Evolutionary conservation across 768 basidiomycete genomes (phyloP).

Genomic region (Clitopilus hobsonii): DNA sequence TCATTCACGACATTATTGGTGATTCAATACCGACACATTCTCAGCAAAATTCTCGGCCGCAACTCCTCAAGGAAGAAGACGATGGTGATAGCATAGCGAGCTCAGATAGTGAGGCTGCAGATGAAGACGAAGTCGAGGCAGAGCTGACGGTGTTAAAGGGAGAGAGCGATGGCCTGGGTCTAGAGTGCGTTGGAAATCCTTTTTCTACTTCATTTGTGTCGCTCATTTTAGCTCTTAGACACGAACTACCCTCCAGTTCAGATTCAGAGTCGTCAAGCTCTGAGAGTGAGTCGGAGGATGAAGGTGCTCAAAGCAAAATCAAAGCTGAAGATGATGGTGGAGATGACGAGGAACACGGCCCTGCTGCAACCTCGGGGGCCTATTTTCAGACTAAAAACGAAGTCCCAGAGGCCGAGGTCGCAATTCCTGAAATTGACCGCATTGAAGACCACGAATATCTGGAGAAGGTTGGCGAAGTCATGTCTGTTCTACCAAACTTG

Average conservation of each 20-base stretch:
- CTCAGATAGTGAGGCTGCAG: not conserved
- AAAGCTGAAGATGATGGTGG: constrained; percentile 34
- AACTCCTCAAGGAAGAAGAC: constrained; percentile 9
- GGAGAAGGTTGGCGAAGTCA: constrained; percentile 74
- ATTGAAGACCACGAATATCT: constrained; percentile 61
- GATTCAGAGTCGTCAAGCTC: constrained; percentile 23
- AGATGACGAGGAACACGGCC: constrained; percentile 51
- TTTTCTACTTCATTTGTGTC: not conserved
- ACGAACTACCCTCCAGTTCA: constrained; percentile 12
- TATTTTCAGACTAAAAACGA: constrained; percentile 72
- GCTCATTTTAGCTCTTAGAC: constrained; percentile 4
- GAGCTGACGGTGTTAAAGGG: constrained; percentile 37
- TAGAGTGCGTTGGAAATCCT: not conserved
- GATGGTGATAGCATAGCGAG: constrained; percentile 44
- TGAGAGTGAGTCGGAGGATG: constrained; percentile 16
- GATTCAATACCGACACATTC: not conserved
- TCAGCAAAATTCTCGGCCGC: too few relatives aligned
- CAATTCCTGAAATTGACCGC: constrained; percentile 58
- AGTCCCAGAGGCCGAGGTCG: constrained; percentile 50
- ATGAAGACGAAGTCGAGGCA: constrained; percentile 70
- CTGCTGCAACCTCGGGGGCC: constrained; percentile 28
- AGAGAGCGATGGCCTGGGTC: constrained; percentile 28
- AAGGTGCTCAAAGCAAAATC: constrained; percentile 16
- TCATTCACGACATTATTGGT: constrained; percentile 67
- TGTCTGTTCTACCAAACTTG: constrained; percentile 66